Conservation (phyloP, 208 protist genomes). For the Herpetomonas muscarum region DNA sequence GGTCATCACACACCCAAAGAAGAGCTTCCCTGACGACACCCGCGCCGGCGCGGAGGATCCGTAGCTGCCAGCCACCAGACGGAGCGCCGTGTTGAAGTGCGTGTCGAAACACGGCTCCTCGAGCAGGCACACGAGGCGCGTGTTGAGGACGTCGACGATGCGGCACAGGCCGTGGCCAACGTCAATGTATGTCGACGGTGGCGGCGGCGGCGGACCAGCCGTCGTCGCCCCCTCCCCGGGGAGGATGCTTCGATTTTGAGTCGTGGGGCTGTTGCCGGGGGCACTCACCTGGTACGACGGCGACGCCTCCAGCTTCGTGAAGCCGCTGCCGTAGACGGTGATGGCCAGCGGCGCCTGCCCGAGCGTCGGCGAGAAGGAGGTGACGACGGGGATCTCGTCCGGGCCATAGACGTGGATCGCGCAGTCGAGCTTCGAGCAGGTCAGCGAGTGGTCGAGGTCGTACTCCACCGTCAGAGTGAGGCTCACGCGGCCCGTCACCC, state of each 20-base stretch:
- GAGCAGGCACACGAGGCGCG: slow-evolving; percentile 28
- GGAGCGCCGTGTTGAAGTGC: slow-evolving; percentile 16
- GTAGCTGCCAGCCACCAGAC: slow-evolving; percentile 20
- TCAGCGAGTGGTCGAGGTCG: not conserved
- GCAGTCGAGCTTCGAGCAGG: slow-evolving; percentile 3
- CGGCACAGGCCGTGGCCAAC: slow-evolving; percentile 21
- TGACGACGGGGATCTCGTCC: slow-evolving; percentile 21
- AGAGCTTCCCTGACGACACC: not conserved
- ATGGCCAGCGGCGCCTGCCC: slow-evolving; percentile 39
- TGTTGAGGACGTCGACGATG: slow-evolving; percentile 31
- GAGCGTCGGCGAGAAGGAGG: slow-evolving; percentile 20
- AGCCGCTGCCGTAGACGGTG: slow-evolving; percentile 31
- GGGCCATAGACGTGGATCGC: slow-evolving; percentile 7
- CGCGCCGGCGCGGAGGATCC: slow-evolving; percentile 10
- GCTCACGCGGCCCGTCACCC: not conserved
- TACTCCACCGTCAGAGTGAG: not conserved
- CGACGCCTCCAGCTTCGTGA: slow-evolving; percentile 28
- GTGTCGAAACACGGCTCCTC: slow-evolving; percentile 18
- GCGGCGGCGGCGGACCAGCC: not conserved
- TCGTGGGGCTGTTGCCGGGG: no score
- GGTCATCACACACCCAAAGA: slow-evolving; percentile 31
- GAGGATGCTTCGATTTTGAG: no score
- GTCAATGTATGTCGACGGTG: slow-evolving; percentile 19
- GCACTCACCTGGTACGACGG: slow-evolving; percentile 5
- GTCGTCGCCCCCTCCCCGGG: not conserved